Evolutionary conservation across 2,329 filamentous ascomycete genomes (phyloP).

Genomic region (Exophiala sideris): DNA sequence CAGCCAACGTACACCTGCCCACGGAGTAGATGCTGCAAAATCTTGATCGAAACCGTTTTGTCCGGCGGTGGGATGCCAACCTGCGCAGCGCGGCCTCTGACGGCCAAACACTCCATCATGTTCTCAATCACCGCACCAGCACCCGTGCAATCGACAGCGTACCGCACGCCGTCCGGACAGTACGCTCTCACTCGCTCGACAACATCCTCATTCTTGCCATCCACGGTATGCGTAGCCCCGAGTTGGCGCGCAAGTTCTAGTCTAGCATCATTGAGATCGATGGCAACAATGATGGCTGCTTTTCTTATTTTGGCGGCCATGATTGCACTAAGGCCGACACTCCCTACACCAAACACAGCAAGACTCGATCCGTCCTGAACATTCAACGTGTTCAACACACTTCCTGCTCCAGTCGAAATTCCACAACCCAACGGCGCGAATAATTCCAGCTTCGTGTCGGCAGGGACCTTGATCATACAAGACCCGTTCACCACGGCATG

Average conservation of each 20-base stretch:
- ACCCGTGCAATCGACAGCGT: slow-evolving; percentile 28
- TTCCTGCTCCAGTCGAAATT: slow-evolving; percentile 30
- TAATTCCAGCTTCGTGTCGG: slow-evolving; percentile 15
- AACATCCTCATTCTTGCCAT: slow-evolving; percentile 33
- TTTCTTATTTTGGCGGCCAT: slow-evolving; percentile 30
- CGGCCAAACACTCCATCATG: slow-evolving; percentile 26
- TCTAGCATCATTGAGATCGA: slow-evolving; percentile 37
- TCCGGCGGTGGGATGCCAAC: slow-evolving; percentile 23
- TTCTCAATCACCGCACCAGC: slow-evolving; percentile 14
- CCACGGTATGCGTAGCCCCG: slow-evolving; percentile 47
- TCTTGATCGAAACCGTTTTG: slow-evolving; percentile 16
- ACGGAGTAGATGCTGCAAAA: slow-evolving; percentile 10
- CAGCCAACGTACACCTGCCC: slow-evolving; percentile 1
- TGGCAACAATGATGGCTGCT: slow-evolving; percentile 33
- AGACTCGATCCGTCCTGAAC: slow-evolving; percentile 11
- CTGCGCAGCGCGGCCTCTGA: slow-evolving; percentile 21
- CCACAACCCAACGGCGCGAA: slow-evolving; percentile 31
- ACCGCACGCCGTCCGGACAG: slow-evolving; percentile 31
- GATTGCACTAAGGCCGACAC: slow-evolving; percentile 31
- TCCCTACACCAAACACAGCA: slow-evolving; percentile 30
- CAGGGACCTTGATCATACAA: slow-evolving; percentile 21
- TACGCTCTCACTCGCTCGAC: slow-evolving; percentile 32
- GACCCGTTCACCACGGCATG: slow-evolving; percentile 24
- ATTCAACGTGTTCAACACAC: slow-evolving; percentile 18
- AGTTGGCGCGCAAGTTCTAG: slow-evolving; percentile 46